Conservation (phyloP, 2,329 filamentous ascomycete species). For the Arachnomyces sp. region DNA sequence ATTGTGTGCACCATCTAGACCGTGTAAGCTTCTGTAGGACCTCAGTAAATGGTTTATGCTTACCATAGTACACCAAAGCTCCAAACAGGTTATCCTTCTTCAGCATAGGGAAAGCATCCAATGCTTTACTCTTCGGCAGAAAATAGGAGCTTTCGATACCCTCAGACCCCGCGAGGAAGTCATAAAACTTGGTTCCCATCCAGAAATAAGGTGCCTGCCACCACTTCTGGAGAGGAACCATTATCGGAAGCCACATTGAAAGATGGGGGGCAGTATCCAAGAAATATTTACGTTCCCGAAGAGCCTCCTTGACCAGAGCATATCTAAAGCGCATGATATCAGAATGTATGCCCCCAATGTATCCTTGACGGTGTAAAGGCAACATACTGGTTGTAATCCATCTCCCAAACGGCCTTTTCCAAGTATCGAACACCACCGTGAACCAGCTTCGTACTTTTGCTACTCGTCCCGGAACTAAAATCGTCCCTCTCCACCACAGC, state of each 20-base stretch:
- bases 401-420: constrained; percentile 77
- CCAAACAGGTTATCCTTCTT: constrained; percentile 71
- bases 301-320: constrained; percentile 68
- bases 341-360: no score
- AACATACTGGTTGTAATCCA: constrained; percentile 68
- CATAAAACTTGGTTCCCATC: constrained; percentile 68
- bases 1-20: constrained; percentile 72
- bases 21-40: constrained; percentile 10
- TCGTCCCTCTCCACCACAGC: constrained; percentile 76
- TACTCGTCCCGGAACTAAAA: constrained; percentile 73
- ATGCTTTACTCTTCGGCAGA: constrained; percentile 72
- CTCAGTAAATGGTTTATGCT: constrained; percentile 6
- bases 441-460: constrained; percentile 80
- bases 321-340: constrained; percentile 30
- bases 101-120: constrained; percentile 83
- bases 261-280: constrained; percentile 75
- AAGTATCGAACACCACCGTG: constrained; percentile 78
- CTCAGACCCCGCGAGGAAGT: constrained; percentile 74
- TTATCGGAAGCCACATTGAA: constrained; percentile 71
- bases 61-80: constrained; percentile 77
- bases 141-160: constrained; percentile 88
- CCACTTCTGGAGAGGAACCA: constrained; percentile 74
- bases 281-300: constrained; percentile 76
- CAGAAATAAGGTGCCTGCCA: constrained; percentile 73
- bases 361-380: neutral